phyloP scores from a whole-genome alignment of 805 yeast species.

The Saccharomycopsis fodiens region DNA sequence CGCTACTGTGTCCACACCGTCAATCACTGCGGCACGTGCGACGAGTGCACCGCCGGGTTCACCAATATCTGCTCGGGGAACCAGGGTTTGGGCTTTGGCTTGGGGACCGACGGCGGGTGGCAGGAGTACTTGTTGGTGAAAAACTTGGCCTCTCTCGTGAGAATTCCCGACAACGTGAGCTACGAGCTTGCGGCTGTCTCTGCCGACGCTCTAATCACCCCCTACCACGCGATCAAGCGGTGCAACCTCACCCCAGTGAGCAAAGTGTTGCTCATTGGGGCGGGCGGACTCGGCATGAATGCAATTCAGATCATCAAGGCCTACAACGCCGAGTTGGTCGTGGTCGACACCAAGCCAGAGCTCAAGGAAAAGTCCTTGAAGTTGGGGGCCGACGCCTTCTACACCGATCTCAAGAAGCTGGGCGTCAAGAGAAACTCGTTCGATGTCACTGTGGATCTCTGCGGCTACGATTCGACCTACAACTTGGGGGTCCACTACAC shows the following conservation, averaged over 20 bases:
- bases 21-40: slow-evolving; percentile 24
- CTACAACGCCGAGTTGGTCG: slow-evolving; percentile 22
- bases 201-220: slow-evolving; percentile 29
- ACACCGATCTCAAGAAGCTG: slow-evolving; percentile 23
- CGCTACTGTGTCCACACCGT: slow-evolving; percentile 21
- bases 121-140: slow-evolving; percentile 24
- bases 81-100: slow-evolving; percentile 21
- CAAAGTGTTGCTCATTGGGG: slow-evolving; percentile 27
- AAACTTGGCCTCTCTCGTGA: slow-evolving; percentile 13
- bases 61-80: slow-evolving; percentile 17
- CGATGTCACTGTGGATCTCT: slow-evolving; percentile 29
- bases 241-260: slow-evolving; percentile 23
- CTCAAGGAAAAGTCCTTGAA: slow-evolving; percentile 26
- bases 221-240: slow-evolving; percentile 29
- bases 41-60: background rate
- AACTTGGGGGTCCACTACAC: slow-evolving; percentile 28
- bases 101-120: slow-evolving; percentile 29
- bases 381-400: slow-evolving; percentile 36
- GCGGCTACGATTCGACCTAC: slow-evolving; percentile 23
- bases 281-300: slow-evolving; percentile 30
- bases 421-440: slow-evolving; percentile 29
- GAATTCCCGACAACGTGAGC: slow-evolving; percentile 26
- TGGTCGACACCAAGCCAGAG: slow-evolving; percentile 26
- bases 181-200: slow-evolving; percentile 28
- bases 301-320: slow-evolving; percentile 27